Base-by-base conservation (phyloP, 306 rosid species). In the Carpinus viminea region DNA sequence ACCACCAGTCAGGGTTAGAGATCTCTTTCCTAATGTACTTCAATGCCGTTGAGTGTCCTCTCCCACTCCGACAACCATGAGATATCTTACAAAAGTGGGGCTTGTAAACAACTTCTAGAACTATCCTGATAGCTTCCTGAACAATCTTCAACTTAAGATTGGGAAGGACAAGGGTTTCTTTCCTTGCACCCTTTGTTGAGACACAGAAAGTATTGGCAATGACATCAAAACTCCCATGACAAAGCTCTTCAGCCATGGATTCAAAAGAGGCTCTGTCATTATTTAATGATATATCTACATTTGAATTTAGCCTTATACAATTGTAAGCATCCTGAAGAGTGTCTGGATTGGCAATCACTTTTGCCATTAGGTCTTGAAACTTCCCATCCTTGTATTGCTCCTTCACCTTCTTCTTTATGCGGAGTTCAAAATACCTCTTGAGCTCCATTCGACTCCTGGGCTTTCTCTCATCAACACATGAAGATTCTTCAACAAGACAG, bases 11-110 rank as follows among this genome's bases (percentile, higher is more conserved):
- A 65, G 96, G 90, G 76, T 80, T 70, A 53, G 61, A 43, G n/a
- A 91, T 84, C 80, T 89, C 90, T 65, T 90, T 90, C 78, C 87
- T 84, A 51, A 94, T 75, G 80, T 89, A 91, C 89, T 85, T 94
- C 82, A 94, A 80, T 21, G 92, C 98, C 0, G 87, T 69, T 4
- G 75, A 72, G 26, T 86, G 86, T n/a, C 96, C 98, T 79, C 91
- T 84, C n/a, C 98, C 96, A 55, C 94, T 94, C 59, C 97, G 88
- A 65, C 92, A 88, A 8, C 98, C 98, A 51, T 94, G 98, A 21
- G 98, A 94, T 17, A 94, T 87, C 81, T 87, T 92, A 57, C 92
- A 94, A 69, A 94, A 92, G 62, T 89, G 74, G 17, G 98, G 97
- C 81, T 77, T 89, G 83, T 87, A 94, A 80, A 92, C 88, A 74